These are phyloP conservation scores for Aspergillus sp. DNA, from an alignment of 2,329 filamentous ascomycete species.

Conservation along the genomic window DNA sequence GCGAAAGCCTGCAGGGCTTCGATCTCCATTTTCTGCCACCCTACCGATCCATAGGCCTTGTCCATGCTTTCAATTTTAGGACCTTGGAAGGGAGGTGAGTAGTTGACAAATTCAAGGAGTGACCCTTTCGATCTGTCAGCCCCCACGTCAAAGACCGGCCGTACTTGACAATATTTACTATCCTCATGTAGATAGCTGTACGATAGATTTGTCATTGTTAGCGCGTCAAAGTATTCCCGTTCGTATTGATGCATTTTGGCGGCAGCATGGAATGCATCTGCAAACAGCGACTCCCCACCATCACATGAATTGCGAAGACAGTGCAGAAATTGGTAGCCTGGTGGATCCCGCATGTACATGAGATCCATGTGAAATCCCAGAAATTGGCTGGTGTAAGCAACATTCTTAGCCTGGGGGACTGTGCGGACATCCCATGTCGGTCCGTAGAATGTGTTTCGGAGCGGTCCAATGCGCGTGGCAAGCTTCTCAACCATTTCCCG, in stretches of 20 bases:
- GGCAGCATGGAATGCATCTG: constrained; percentile 68
- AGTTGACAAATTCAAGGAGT: constrained; percentile 54
- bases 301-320: constrained; percentile 77
- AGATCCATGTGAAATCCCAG: constrained; percentile 93
- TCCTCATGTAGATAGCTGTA: constrained; percentile 70
- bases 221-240: constrained; percentile 24
- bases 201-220: constrained; percentile 49
- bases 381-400: constrained; percentile 81
- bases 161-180: constrained; percentile 60
- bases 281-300: constrained; percentile 85
- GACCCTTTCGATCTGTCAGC: constrained; percentile 13
- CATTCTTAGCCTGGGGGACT: constrained; percentile 81
- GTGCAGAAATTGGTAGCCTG: constrained; percentile 83
- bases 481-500: constrained; percentile 67
- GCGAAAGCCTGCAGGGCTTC: constrained; percentile 61
- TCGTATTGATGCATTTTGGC: constrained; percentile 15
- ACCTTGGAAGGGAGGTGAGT: constrained; percentile 80
- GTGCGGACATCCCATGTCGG: constrained; percentile 85
- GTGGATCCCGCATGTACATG: constrained; percentile 77
- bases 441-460: constrained; percentile 90
- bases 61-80: not conserved
- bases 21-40: constrained; percentile 14
- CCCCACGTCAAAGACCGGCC: constrained; percentile 54
- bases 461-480: constrained; percentile 69
- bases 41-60: not conserved